phyloP scores from a whole-genome alignment of 73 alveolate genomes.

The Symbiodinium pilosum region DNA sequence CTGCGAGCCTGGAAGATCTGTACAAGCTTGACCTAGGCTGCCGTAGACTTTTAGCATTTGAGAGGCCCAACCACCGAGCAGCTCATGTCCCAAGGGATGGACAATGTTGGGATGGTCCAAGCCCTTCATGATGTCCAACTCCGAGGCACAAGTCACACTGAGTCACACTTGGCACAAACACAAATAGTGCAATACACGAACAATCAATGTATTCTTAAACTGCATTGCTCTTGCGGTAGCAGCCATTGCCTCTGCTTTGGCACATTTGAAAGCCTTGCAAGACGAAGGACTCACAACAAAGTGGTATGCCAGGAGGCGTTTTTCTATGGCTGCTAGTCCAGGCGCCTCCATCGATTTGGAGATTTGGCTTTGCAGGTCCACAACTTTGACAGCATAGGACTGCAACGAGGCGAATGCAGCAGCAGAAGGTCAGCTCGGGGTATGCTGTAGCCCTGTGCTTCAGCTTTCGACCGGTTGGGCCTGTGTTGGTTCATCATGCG shows the following conservation, averaged over 20 bases:
- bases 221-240: not conserved
- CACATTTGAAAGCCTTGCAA: not conserved
- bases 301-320: too few species aligned
- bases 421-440: not conserved
- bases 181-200: too few species aligned
- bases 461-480: not conserved
- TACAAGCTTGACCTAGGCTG: constrained; percentile 49
- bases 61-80: not conserved
- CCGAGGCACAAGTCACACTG: not conserved
- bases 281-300: too few species aligned
- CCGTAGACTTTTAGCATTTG: too few species aligned
- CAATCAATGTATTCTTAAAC: too few species aligned
- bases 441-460: not conserved
- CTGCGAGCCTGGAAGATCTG: constrained; percentile 72
- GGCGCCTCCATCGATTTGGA: constrained; percentile 86
- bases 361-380: constrained; percentile 67
- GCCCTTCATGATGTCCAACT: constrained; percentile 92
- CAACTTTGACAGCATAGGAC: constrained; percentile 92
- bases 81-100: not conserved
- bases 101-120: constrained; percentile 87
- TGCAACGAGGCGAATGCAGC: too few species aligned
- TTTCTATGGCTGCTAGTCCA: too few species aligned
- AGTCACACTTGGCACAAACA: too few species aligned
- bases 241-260: not conserved
- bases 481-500: constrained; percentile 53